These are phyloP conservation scores for Coemansia sp. DNA, from an alignment of 192 early-diverging fungal genomes.

Conservation along the genomic window DNA sequence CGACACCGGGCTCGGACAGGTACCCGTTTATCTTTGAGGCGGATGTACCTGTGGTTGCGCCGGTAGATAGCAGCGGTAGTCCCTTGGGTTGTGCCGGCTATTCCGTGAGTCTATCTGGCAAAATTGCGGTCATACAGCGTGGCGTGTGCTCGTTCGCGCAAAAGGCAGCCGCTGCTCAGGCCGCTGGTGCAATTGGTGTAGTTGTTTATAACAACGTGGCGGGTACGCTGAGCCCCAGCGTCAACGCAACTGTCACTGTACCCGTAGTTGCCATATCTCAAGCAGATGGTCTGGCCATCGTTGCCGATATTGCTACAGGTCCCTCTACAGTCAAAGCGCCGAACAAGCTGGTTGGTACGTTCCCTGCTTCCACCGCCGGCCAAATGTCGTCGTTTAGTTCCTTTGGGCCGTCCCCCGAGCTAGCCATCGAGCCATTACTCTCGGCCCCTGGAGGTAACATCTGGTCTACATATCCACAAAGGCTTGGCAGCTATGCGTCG, in stretches of 20 bases:
- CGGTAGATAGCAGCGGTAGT: constrained; percentile 10
- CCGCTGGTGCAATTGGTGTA: constrained; percentile 58
- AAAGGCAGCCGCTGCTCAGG: constrained; percentile 52
- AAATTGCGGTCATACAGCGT: constrained; percentile 50
- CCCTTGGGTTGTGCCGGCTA: constrained; percentile 26
- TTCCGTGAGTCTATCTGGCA: constrained; percentile 25
- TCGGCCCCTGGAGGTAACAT: constrained; percentile 72
- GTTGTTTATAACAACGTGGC: constrained; percentile 55
- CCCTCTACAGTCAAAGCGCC: constrained; percentile 19
- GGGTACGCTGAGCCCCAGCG: constrained; percentile 31
- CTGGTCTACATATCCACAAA: constrained; percentile 62
- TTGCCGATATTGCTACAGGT: constrained; percentile 16
- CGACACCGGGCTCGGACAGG: constrained; percentile 7
- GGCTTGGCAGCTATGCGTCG: constrained; percentile 44
- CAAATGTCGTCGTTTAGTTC: constrained; percentile 64
- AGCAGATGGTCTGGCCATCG: constrained; percentile 43
- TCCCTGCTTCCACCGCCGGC: constrained; percentile 50
- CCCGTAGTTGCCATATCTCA: constrained; percentile 45
- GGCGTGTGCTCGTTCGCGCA: constrained; percentile 54
- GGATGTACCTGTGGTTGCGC: constrained; percentile 18
- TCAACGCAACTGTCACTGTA: constrained; percentile 29
- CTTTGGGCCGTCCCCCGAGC: constrained; percentile 66
- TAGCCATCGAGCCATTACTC: constrained; percentile 63
- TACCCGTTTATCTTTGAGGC: constrained; percentile 20
- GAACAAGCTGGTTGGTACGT: constrained; percentile 28